Evolutionary conservation across 2,329 filamentous ascomycete species (phyloP).

Genomic region (Penicillium sp.): DNA sequence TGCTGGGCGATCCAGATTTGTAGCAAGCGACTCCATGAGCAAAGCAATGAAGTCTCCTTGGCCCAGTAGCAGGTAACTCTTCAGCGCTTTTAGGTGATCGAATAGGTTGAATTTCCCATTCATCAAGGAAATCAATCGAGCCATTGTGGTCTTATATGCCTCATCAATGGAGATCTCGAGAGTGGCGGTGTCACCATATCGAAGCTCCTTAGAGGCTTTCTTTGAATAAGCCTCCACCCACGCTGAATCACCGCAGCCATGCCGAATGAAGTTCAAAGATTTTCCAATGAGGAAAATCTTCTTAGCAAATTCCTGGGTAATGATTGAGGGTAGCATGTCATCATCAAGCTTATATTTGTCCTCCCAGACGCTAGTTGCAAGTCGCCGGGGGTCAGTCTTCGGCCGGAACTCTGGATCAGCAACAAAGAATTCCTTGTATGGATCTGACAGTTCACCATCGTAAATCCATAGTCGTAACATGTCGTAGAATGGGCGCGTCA

Average conservation of each 20-base stretch:
- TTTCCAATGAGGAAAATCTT: conserved; percentile 98
- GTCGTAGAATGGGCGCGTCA: conserved; percentile 93
- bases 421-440: conserved; percentile 93
- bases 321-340: conserved; percentile 87
- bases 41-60: conserved; percentile 97
- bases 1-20: conserved; percentile 91
- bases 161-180: conserved; percentile 93
- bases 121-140: conserved; percentile 89
- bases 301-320: conserved; percentile 87
- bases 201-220: conserved; percentile 82
- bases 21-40: conserved; percentile 91
- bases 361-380: conserved; percentile 90
- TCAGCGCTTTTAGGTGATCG: conserved; percentile 84
- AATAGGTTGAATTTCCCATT: conserved; percentile 92
- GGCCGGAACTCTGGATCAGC: conserved; percentile 67
- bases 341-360: conserved; percentile 89
- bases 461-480: conserved; percentile 98
- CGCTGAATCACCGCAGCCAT: conserved; percentile 86
- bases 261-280: conserved; percentile 95
- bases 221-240: conserved; percentile 98
- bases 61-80: conserved; percentile 90
- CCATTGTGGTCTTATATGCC: conserved; percentile 98
- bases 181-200: conserved; percentile 88
- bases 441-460: conserved; percentile 95
- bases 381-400: conserved; percentile 47